These are phyloP conservation scores for Diplodia scrobiculata DNA, from an alignment of 2,329 filamentous ascomycete species.

Conservation along the genomic window DNA sequence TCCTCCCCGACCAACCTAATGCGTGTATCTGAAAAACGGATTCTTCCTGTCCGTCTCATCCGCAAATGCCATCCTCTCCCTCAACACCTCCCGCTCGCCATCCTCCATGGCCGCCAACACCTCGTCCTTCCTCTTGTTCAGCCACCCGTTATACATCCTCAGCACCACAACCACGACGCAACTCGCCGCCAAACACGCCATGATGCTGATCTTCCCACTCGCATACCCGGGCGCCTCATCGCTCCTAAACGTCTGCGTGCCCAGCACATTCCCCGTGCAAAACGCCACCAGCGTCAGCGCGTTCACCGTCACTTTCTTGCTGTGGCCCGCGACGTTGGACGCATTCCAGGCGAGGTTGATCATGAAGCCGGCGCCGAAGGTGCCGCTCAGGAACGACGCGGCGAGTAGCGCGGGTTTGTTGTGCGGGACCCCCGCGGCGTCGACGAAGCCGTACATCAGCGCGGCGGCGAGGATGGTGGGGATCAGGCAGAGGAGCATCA, in stretches of 20 bases:
- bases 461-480: slow-evolving; percentile 53
- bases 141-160: slow-evolving; percentile 39
- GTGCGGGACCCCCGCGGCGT: slow-evolving; percentile 33
- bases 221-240: slow-evolving; percentile 49
- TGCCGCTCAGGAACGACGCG: slow-evolving; percentile 41
- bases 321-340: slow-evolving; percentile 53
- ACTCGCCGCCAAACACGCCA: slow-evolving; percentile 34
- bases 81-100: slow-evolving; percentile 33
- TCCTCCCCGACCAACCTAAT: slow-evolving; percentile 16
- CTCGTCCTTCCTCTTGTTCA: slow-evolving; percentile 35
- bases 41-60: slow-evolving; percentile 40
- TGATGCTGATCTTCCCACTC: slow-evolving; percentile 47
- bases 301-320: slow-evolving; percentile 55
- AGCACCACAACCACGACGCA: slow-evolving; percentile 39
- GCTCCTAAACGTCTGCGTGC: slow-evolving; percentile 50
- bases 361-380: slow-evolving; percentile 46
- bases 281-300: slow-evolving; percentile 51
- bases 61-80: slow-evolving; percentile 38
- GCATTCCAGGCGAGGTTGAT: slow-evolving; percentile 50
- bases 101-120: slow-evolving; percentile 37
- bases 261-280: slow-evolving; percentile 50
- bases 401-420: slow-evolving; percentile 44
- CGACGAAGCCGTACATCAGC: slow-evolving; percentile 45
- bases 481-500: slow-evolving; percentile 50
- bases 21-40: slow-evolving; percentile 41